These are phyloP conservation scores for Hydnum rufescens DNA, from an alignment of 768 basidiomycete genomes.

Conservation along the genomic window DNA sequence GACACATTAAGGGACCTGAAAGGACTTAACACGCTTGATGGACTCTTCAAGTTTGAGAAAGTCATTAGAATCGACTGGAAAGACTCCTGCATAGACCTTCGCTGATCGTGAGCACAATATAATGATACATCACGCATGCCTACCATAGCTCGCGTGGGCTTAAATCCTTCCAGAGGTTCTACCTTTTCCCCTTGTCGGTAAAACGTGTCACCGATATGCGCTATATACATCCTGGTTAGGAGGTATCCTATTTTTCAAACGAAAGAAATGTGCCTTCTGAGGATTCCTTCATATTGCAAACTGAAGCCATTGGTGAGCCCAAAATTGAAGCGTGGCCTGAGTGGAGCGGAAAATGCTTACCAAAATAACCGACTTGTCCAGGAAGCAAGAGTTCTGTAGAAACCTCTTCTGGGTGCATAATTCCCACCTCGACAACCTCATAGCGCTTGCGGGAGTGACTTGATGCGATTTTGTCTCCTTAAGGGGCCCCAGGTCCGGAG, in stretches of 20 bases:
- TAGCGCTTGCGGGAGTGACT: slow-evolving; percentile 73
- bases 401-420: slow-evolving; percentile 81
- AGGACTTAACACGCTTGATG: slow-evolving; percentile 67
- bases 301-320: slow-evolving; percentile 14
- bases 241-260: not conserved
- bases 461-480: slow-evolving; percentile 81
- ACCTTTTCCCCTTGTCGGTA: slow-evolving; percentile 53
- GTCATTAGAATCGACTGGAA: slow-evolving; percentile 78
- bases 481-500: too few species aligned
- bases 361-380: slow-evolving; percentile 69
- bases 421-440: slow-evolving; percentile 72
- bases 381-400: slow-evolving; percentile 44
- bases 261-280: slow-evolving; percentile 48
- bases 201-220: slow-evolving; percentile 87
- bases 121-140: slow-evolving; percentile 1
- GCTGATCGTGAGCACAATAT: not conserved
- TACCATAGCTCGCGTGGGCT: slow-evolving; percentile 88
- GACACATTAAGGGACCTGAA: slow-evolving; percentile 5
- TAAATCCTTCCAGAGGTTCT: slow-evolving; percentile 76
- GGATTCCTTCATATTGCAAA: slow-evolving; percentile 96
- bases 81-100: slow-evolving; percentile 87
- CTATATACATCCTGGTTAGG: too few species aligned
- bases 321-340: not conserved
- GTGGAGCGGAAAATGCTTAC: slow-evolving; percentile 7
- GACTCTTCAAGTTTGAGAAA: slow-evolving; percentile 93